phyloP scores from a whole-genome alignment of 164 flowering plant genomes.

The Magnolia sinica region DNA sequence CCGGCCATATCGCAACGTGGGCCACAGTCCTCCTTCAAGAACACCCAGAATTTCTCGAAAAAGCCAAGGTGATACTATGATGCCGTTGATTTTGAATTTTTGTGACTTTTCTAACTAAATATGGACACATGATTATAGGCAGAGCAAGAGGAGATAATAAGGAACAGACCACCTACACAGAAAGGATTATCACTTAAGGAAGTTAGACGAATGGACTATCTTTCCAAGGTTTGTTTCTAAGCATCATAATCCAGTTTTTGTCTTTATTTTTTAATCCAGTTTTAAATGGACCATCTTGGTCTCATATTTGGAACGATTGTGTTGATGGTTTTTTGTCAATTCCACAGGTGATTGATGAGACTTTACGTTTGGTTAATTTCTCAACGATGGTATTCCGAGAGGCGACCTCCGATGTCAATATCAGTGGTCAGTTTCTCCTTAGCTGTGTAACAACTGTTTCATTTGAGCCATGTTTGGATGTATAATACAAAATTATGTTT shows the following conservation, averaged over 20 bases:
- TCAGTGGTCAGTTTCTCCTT: conserved; percentile 43
- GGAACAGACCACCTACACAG: conserved; percentile 54
- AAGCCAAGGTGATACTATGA: conserved; percentile 60
- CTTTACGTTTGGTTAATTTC: conserved; percentile 66
- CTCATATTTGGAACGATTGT: neutral
- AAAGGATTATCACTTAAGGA: conserved; percentile 64
- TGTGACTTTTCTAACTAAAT: neutral
- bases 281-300: too few relatives aligned
- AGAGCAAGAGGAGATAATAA: conserved; percentile 67
- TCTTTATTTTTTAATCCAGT: too few relatives aligned
- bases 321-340: neutral
- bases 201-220: conserved; percentile 68
- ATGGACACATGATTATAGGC: conserved; percentile 31
- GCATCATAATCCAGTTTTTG: neutral
- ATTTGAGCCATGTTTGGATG: neutral
- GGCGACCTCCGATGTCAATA: conserved; percentile 52
- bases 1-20: conserved; percentile 88
- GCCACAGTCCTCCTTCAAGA: conserved; percentile 62
- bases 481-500: neutral
- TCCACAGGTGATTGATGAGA: conserved; percentile 76
- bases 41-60: conserved; percentile 58
- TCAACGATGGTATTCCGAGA: conserved; percentile 64
- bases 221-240: conserved; percentile 48
- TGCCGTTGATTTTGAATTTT: neutral
- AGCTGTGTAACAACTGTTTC: conserved; percentile 16